These are phyloP conservation scores for Myochromella boudieri DNA, from an alignment of 768 basidiomycete species.

Conservation along the genomic window DNA sequence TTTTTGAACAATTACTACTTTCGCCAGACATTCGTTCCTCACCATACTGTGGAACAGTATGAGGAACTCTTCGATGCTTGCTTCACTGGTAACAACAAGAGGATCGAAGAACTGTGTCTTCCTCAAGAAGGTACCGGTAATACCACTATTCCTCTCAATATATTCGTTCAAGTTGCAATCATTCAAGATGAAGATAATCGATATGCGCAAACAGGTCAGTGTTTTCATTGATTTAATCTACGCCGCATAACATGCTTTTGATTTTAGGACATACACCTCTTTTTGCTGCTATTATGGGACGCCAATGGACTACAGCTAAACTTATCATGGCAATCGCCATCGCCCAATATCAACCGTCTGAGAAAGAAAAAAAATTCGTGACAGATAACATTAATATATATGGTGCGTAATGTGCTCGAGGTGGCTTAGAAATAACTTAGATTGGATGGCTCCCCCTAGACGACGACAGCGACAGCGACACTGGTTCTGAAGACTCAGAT, in stretches of 20 bases:
- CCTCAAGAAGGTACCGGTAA: constrained; percentile 33
- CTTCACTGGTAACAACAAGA: constrained; percentile 49
- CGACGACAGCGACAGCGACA: constrained; percentile 18
- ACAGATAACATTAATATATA: constrained; percentile 28
- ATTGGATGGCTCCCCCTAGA: background rate
- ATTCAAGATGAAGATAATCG: too few relatives aligned
- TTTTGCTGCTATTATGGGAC: constrained; percentile 47
- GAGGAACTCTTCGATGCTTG: constrained; percentile 60
- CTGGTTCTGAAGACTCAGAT: constrained; percentile 40
- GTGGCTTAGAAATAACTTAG: background rate
- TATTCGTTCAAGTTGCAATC: too few relatives aligned
- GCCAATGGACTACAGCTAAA: constrained; percentile 58
- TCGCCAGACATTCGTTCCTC: constrained; percentile 26
- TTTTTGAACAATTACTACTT: constrained; percentile 10
- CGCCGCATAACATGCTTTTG: constrained; percentile 18
- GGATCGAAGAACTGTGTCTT: constrained; percentile 52
- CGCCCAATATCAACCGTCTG: constrained; percentile 49
- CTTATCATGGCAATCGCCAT: constrained; percentile 56
- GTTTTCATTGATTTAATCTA: too few relatives aligned
- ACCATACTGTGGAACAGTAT: constrained; percentile 37
- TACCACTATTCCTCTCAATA: constrained; percentile 37
- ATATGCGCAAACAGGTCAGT: too few relatives aligned
- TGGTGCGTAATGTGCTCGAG: constrained; percentile 22
- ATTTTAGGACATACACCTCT: constrained; percentile 44
- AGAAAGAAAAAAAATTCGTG: constrained; percentile 36